phyloP scores from a whole-genome alignment of 2,329 filamentous ascomycete species.

The Alternaria atra region DNA sequence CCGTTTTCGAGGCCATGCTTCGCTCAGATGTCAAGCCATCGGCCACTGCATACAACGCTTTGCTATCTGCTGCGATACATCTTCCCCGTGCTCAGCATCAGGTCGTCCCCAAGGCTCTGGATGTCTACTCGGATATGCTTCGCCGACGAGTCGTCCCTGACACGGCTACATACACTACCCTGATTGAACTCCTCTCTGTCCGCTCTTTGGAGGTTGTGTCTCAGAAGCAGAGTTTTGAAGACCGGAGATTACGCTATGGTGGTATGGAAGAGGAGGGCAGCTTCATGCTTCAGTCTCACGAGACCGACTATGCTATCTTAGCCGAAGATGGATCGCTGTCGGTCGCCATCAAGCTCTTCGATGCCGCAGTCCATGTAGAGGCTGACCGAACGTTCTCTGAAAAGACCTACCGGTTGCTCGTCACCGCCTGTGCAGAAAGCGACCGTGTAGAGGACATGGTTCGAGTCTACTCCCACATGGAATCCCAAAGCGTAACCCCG shows the following conservation, averaged over 20 bases:
- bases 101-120: slow-evolving; percentile 87
- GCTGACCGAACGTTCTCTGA: slow-evolving; percentile 73
- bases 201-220: slow-evolving; percentile 81
- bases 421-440: slow-evolving; percentile 84
- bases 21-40: slow-evolving; percentile 82
- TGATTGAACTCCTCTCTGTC: slow-evolving; percentile 82
- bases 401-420: slow-evolving; percentile 84
- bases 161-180: slow-evolving; percentile 84
- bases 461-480: slow-evolving; percentile 90
- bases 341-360: slow-evolving; percentile 85
- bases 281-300: slow-evolving; percentile 88
- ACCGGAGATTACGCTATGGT: slow-evolving; percentile 84
- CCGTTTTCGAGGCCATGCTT: slow-evolving; percentile 90
- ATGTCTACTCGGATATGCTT: slow-evolving; percentile 97
- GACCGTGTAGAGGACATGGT: slow-evolving; percentile 89
- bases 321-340: slow-evolving; percentile 86
- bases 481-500: slow-evolving; percentile 75
- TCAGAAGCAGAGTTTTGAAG: slow-evolving; percentile 77
- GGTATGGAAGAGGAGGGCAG: slow-evolving; percentile 83
- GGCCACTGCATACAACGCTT: slow-evolving; percentile 87
- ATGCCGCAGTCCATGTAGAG: slow-evolving; percentile 72
- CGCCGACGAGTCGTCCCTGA: slow-evolving; percentile 83
- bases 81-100: slow-evolving; percentile 81
- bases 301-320: slow-evolving; percentile 86
- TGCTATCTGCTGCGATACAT: slow-evolving; percentile 84